Evolutionary conservation across 306 rosid species (phyloP).

Genomic region (Lathyrus oleraceus): DNA sequence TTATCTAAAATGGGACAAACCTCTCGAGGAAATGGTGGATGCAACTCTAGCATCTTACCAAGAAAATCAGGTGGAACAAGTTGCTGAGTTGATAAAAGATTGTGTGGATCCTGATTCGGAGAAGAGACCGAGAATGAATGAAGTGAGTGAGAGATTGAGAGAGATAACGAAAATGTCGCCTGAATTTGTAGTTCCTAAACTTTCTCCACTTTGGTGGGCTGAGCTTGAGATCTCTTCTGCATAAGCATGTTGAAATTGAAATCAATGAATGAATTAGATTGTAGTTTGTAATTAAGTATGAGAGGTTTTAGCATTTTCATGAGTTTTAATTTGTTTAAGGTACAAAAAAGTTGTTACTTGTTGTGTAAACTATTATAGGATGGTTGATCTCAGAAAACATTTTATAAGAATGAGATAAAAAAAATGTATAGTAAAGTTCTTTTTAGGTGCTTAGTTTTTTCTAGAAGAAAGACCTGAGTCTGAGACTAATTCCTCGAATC

Average conservation of each 20-base stretch:
- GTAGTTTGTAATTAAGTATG: slow-evolving; percentile 23
- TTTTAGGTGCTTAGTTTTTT: neutral
- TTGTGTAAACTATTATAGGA: slow-evolving; percentile 33
- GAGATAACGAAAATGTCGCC: slow-evolving; percentile 76
- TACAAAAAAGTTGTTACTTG: slow-evolving; percentile 16
- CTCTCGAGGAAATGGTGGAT: slow-evolving; percentile 64
- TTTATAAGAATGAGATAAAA: slow-evolving; percentile 20
- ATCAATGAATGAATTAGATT: slow-evolving; percentile 33
- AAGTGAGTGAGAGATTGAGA: slow-evolving; percentile 58
- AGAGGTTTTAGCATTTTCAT: slow-evolving; percentile 13
- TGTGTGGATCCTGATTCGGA: slow-evolving; percentile 55
- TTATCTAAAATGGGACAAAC: slow-evolving; percentile 56
- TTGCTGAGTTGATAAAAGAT: slow-evolving; percentile 54
- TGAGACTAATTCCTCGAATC: neutral
- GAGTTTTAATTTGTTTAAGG: slow-evolving; percentile 32
- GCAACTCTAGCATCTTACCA: slow-evolving; percentile 61
- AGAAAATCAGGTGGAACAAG: slow-evolving; percentile 62
- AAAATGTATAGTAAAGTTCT: neutral
- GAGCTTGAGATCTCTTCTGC: slow-evolving; percentile 78
- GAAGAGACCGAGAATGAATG: slow-evolving; percentile 69
- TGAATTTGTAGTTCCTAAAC: slow-evolving; percentile 67
- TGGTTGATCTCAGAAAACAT: slow-evolving; percentile 31
- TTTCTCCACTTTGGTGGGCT: slow-evolving; percentile 99
- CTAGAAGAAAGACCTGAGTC: neutral
- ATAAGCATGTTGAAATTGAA: slow-evolving; percentile 37